Evolutionary conservation across 768 basidiomycete genomes (phyloP).

Genomic region (Atractiella rhizophila): DNA sequence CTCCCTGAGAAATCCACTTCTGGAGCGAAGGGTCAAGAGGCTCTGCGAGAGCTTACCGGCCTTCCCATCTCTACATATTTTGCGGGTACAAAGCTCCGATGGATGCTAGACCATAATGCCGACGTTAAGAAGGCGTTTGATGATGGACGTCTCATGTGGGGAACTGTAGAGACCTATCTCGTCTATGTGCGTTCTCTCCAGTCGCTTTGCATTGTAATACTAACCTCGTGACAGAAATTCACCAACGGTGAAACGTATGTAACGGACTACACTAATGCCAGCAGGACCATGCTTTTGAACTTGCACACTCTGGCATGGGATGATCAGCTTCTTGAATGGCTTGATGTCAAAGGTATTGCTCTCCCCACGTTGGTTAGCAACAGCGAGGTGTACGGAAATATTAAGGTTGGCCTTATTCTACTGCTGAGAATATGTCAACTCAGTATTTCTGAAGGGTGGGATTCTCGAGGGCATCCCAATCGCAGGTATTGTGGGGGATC

Average conservation of each 20-base stretch:
- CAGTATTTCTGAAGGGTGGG: no score
- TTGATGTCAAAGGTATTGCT: conserved; percentile 47
- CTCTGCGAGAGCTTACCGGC: conserved; percentile 8
- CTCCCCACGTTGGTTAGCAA: conserved; percentile 72
- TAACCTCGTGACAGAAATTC: conserved; percentile 35
- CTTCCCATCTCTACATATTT: conserved; percentile 46
- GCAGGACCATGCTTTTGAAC: conserved; percentile 77
- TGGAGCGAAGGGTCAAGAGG: conserved; percentile 8
- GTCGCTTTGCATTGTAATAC: neutral
- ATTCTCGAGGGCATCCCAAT: conserved; percentile 42
- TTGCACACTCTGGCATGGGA: conserved; percentile 62
- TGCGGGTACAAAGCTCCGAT: conserved; percentile 36
- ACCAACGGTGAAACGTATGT: conserved; percentile 43
- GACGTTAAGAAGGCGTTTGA: conserved; percentile 55
- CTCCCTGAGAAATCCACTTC: conserved; percentile 28
- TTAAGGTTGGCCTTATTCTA: no score
- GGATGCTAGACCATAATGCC: conserved; percentile 76
- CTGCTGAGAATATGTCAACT: no score
- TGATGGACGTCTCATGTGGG: conserved; percentile 57
- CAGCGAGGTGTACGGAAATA: conserved; percentile 68
- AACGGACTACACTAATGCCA: conserved; percentile 84
- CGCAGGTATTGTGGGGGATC: conserved; percentile 86
- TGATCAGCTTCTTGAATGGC: conserved; percentile 55
- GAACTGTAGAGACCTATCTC: conserved; percentile 94
- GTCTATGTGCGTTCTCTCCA: conserved; percentile 36